Evolutionary conservation across 306 rosid genomes (phyloP).

Genomic region (Cucumis hystrix): DNA sequence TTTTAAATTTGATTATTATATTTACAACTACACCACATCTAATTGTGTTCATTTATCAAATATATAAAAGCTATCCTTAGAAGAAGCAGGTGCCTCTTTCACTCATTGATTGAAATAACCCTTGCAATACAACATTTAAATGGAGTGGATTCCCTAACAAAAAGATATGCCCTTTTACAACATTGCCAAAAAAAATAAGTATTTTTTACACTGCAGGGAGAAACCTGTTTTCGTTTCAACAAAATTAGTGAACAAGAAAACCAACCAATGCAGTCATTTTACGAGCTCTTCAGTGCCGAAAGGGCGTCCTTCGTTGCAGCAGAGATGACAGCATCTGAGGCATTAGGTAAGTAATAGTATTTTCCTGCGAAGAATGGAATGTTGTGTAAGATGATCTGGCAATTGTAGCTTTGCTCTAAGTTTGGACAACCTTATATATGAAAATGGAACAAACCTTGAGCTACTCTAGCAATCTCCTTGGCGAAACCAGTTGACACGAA

Average conservation of each 20-base stretch:
- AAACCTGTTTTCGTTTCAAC: not conserved
- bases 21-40: too few relatives aligned
- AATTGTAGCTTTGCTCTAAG: not conserved
- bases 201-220: not conserved
- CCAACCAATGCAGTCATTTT: conserved; percentile 6
- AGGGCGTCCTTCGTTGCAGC: conserved; percentile 79
- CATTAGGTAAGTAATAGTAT: conserved; percentile 92
- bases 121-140: not conserved
- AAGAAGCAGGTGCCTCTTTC: not conserved
- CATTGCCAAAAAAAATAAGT: not conserved
- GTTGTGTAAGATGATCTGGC: conserved; percentile 6
- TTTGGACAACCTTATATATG: conserved; percentile 9
- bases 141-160: not conserved
- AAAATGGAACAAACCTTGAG: conserved; percentile 60
- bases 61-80: not conserved
- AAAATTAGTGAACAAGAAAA: not conserved
- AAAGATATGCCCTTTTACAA: not conserved
- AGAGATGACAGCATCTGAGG: conserved; percentile 85
- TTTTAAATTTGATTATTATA: too few relatives aligned
- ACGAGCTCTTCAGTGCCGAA: conserved; percentile 62
- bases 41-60: too few relatives aligned
- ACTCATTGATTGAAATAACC: not conserved
- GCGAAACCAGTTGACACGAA: conserved; percentile 97
- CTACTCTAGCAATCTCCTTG: conserved; percentile 94
- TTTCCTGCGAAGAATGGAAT: conserved; percentile 46